Evolutionary conservation across 129 eudicot genomes (phyloP), one percentile per base, ranked within the genome.

Genomic region (Lactuca saligna): DNA sequence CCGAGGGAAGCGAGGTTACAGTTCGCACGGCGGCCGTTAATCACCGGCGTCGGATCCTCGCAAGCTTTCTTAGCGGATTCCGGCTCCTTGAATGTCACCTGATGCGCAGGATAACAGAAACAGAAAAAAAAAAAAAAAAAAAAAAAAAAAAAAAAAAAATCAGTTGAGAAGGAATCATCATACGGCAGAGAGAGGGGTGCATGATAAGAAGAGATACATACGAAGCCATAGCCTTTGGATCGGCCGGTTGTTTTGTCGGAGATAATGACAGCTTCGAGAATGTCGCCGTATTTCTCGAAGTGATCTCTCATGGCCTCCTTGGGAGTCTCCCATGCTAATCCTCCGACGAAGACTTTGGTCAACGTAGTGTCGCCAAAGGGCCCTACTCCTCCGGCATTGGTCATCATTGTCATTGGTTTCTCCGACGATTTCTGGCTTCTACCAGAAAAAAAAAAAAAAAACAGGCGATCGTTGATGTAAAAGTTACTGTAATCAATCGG

Each of bases 181-280:
- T 0, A 20, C 15, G 13, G 42, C 8, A 25, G 29, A 25, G 37
- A 72, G n/a, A 2, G n/a, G 46, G 16, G 17, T 53, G 53, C 42
- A 63, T 31, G 48, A 54, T 49, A 20, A 7, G 51, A 20, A 4
- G n/a, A 57, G 50, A 57, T 13, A 77, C 95, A 66, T 80, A 90
- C 97, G 44, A 90, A 90, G 68, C 97, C 97, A 49, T 90, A 90
- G 82, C 97, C 97, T 75, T 90, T 90, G 87, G 97, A 91, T 70
- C 97, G 80, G 65, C 91, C 95, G 68, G 97, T 85, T 61, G 80
- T 34, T 87, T 91, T 91, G 67, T 91, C 97, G 62, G 89, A 82
- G 85, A 91, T 91, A 74, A 91, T 83, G 49, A 87, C 97, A 13
- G 95, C 97, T 68, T 91, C 97, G 57, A 91, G 75, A 69, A 91